Base-by-base conservation (phyloP, 1,284 basidiomycete species). In the Coniophora puteana region DNA sequence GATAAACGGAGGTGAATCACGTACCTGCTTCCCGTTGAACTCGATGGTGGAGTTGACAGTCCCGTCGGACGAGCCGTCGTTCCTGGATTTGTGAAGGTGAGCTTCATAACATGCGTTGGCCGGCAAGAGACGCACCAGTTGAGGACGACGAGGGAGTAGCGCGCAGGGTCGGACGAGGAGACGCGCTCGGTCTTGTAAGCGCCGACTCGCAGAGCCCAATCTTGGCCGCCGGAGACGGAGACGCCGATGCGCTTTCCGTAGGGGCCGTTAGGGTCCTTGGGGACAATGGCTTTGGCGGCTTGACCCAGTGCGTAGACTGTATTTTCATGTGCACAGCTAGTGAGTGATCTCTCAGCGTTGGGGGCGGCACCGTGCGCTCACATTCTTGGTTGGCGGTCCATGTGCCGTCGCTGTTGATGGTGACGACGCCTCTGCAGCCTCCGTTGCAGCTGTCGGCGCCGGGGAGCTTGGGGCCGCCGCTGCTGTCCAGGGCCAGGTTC, bases 221-320 rank as follows among this genome's bases (percentile, higher is more conserved):
- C 66, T 26, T 76, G 62, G 8, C 50, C 60, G 1, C 85, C 85
- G 13, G 70, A 69, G 3, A 87, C 74, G 22, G 69, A 70, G 5
- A 81, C 77, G 3, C 73, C 76, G 38, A 88, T 79, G 10, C 86
- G 72, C 52, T 80, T 67, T 8, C 77, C 86, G 51, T 69, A 85
- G 0, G 83, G 80, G 1, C 86, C 85, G 3, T 76, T 79, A 1
- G 54, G 51, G 39, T 88, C 85, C 39, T 76, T 74, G 0, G 85
- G 86, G 14, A 83, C 64, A 46, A 84, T 72, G 1, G 82, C 85
- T 53, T 84, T 84, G 17, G 80, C 82, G 0, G 78, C 78, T 43
- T 88, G 84, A 2, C 80, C 83, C 76, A 87, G 82, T 0, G 78
- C 61, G 46, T 84, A 88, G 61, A 82, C 85, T 83, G 46, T n/a